phyloP scores from a whole-genome alignment of 805 yeast genomes.

The Brettanomyces nanus region DNA sequence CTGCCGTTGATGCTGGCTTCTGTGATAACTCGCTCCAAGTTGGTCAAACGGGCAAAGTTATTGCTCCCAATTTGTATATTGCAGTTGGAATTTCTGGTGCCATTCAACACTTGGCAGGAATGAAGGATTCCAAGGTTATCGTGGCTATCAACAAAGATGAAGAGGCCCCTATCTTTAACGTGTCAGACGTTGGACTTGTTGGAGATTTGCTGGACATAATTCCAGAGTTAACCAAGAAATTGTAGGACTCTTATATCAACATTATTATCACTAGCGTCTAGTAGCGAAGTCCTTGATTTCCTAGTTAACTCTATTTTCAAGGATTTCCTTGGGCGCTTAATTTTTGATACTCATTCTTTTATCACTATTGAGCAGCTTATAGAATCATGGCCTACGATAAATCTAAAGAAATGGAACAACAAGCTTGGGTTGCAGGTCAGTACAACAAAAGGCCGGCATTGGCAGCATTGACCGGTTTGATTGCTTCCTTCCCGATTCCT shows the following conservation, averaged over 20 bases:
- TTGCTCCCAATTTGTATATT: constrained; percentile 90
- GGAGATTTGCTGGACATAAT: constrained; percentile 81
- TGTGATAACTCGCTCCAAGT: constrained; percentile 95
- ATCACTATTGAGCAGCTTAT: no score
- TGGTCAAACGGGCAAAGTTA: constrained; percentile 97
- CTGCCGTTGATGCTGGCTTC: constrained; percentile 94
- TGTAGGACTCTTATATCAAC: constrained; percentile 29
- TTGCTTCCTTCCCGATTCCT: constrained; percentile 50
- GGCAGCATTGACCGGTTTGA: constrained; percentile 49
- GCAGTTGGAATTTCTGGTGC: constrained; percentile 97
- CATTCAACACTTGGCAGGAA: constrained; percentile 96
- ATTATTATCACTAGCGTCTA: no score
- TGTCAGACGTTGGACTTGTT: constrained; percentile 83
- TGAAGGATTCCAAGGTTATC: constrained; percentile 91
- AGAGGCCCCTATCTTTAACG: constrained; percentile 88
- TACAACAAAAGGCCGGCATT: constrained; percentile 46
- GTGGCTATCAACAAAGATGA: constrained; percentile 93
- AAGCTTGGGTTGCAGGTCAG: constrained; percentile 41
- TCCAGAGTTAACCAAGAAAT: constrained; percentile 83
- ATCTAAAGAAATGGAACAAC: constrained; percentile 32
- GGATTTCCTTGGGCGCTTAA: background rate
- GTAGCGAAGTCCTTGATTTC: no score
- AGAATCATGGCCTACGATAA: constrained; percentile 21
- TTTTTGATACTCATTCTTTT: background rate
- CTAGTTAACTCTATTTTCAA: no score